Evolutionary conservation across 805 yeast genomes (phyloP), one percentile per base, ranked within the genome.

Genomic region (Ogataea salicorniae): DNA sequence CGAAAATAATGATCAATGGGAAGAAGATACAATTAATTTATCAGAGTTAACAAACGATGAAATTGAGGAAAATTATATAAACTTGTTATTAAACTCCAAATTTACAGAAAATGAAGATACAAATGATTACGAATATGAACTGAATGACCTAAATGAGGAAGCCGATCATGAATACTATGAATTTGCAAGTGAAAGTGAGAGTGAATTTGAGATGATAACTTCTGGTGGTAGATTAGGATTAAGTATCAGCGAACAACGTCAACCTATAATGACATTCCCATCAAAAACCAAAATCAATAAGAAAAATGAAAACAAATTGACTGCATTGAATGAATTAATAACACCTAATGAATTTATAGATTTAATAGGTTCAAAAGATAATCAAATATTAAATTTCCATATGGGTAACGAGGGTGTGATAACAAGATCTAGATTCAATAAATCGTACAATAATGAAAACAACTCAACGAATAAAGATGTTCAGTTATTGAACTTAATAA

Each of bases 311-410:
- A 11, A 16, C 20, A 47, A 46, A 36, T 39, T 39, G 34, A 36
- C 46, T 37, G 41, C 51, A 9, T 37, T 57, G 34, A 43, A 39
- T 42, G 63, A 59, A 26, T 23, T 62, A 18, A 34, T 63, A 0
- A 50, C 54, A 1, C 57, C 64, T 3, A 50, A 52, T 7, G 65
- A 62, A 20, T 54, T 67, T 13, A 40, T 52, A 36, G 41, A 58
- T 2, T 42, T 65, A 22, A 29, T 66, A 26, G 17, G 47, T 49
- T 20, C 68, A 67, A 16, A 43, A 50, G 17, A 51, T 57, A n/a
- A 39, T 52, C 1, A 64, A 63, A 66, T 68, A 15, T 46, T 67
- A 41, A 53, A 60, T 37, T 56, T 55, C 11, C 72, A 68, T 44
- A 42, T 68, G 50, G 15, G 42, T n/a, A 20, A 38, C 23, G 20